A percentile compares a stretch with the other conserved stretches of the same genome.
Conservation (phyloP, 345 rosid genomes). For the Populus simonii region DNA sequence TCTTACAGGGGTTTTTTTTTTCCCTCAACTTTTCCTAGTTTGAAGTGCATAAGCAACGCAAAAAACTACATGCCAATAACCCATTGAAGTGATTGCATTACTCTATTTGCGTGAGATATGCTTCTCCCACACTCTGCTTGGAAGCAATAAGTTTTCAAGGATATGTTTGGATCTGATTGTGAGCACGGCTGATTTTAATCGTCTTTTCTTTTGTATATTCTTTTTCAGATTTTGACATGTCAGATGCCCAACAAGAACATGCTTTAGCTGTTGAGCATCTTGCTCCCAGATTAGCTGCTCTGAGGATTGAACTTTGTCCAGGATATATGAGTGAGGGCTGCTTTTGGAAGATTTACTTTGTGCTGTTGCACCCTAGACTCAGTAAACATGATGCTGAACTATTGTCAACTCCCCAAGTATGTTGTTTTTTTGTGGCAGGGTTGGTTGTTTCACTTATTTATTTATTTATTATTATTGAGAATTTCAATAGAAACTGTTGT, state of each 20-base stretch:
- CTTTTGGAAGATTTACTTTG: constrained; percentile 97
- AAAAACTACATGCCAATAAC: background rate
- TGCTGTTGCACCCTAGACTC: constrained; percentile 82
- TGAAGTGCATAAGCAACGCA: background rate
- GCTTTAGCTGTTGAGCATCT: constrained; percentile 81
- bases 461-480: background rate
- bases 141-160: background rate
- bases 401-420: constrained; percentile 75
- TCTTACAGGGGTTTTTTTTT: background rate
- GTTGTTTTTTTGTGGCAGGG: constrained; percentile 12
- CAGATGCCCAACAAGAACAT: constrained; percentile 92
- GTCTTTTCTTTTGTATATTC: background rate
- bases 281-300: constrained; percentile 74
- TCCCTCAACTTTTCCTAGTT: background rate
- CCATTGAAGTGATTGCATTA: background rate
- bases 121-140: background rate
- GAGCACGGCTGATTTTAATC: background rate
- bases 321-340: constrained; percentile 80
- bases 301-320: constrained; percentile 86
- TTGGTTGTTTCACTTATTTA: background rate
- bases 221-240: constrained; percentile 75
- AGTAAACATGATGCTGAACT: constrained; percentile 68
- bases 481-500: background rate
- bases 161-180: background rate
- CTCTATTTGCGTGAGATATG: background rate